A percentile compares a stretch with the other conserved stretches of the same genome.
phyloP scores from a whole-genome alignment of 345 rosid genomes.

The Salix caprea region DNA sequence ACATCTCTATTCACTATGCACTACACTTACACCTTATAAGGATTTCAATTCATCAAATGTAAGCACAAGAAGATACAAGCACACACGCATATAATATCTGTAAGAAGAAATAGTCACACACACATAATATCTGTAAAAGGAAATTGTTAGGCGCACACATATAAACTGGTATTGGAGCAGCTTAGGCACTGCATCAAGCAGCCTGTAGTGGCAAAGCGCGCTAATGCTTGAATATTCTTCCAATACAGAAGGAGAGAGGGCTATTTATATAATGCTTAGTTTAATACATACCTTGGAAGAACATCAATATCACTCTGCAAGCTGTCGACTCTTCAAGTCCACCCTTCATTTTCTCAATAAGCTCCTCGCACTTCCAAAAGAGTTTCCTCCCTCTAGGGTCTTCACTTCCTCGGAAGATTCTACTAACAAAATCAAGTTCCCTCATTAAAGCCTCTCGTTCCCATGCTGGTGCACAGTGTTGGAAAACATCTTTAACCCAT shows the following conservation, averaged over 20 bases:
- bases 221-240: not conserved
- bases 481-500: slow-evolving; percentile 97
- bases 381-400: slow-evolving; percentile 80
- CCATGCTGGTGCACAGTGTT: slow-evolving; percentile 92
- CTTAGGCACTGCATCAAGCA: not conserved
- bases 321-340: slow-evolving; percentile 68
- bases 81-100: no score
- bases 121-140: not conserved
- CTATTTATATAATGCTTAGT: not conserved
- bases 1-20: not conserved
- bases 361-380: slow-evolving; percentile 86
- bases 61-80: no score
- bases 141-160: not conserved
- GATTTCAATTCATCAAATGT: not conserved
- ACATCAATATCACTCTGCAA: slow-evolving; percentile 65
- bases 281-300: slow-evolving; percentile 70
- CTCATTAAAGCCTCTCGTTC: slow-evolving; percentile 74
- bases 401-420: slow-evolving; percentile 86
- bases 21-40: not conserved
- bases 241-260: not conserved
- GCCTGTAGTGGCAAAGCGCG: not conserved
- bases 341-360: slow-evolving; percentile 74
- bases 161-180: not conserved
- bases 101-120: not conserved
- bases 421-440: slow-evolving; percentile 83